Base-by-base conservation (phyloP, 768 basidiomycete species). In the Psilocybe subaeruginosa region DNA sequence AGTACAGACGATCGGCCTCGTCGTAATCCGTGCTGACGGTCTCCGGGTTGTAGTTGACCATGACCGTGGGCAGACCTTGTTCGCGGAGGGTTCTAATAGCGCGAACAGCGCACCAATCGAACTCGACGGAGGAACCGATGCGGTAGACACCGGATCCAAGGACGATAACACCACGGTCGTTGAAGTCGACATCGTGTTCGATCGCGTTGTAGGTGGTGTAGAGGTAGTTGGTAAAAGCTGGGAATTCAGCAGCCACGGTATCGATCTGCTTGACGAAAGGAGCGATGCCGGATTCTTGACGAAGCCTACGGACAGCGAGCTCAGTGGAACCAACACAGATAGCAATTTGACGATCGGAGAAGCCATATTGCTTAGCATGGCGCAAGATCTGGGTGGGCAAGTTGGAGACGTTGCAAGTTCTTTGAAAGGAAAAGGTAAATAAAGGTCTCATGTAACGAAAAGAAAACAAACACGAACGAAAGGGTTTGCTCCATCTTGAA, bases 21-120 rank as follows among this genome's bases (percentile, higher is more conserved):
- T 99, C 97, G 76, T 98, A 99, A 75, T 99, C 97, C 33, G 97
- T 98, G 70, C 92, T 95, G 74, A 99, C 97, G 1, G 97, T 99
- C 79, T 99, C 97, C 12, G 97, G 97, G 75, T 99, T 99, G 78
- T 99, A 99, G 79, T 99, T 99, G 79, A 99, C 92, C 97, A 99
- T 99, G 75, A 99, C 87, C 3, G 97, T 99, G 64, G 93, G 93
- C 52, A 95, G 78, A 16, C 96, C 95, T 69, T 92, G 89, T n/a
- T 97, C 92, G 65, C 96, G 93, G 30, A 99, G 82, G 0, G 97
- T 99, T 67, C 97, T 82, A 72, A 99, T 99, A 33, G 96, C 95
- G 52, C 96, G 90, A 56, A 99, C 97, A 14, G 97, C 97, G 74
- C 97, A 99, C 97, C 97, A 99, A 73, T 99, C 97, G 77, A 99